Evolutionary conservation across 2,329 filamentous ascomycete species (phyloP).

Genomic region (Cryphonectria japonica): DNA sequence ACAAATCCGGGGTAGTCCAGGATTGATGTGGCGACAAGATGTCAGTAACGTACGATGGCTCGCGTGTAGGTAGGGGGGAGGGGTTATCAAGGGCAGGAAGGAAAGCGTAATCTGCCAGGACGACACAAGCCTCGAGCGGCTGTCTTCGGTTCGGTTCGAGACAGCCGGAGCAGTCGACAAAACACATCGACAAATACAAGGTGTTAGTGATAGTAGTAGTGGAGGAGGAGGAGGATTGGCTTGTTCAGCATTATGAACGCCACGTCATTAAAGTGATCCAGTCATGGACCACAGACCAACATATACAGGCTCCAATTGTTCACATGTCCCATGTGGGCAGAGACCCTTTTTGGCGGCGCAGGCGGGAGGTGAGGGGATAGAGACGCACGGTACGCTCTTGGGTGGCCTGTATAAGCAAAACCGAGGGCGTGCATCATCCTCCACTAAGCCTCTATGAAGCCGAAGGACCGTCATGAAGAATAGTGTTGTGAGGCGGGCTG

Average conservation of each 20-base stretch:
- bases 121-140: conserved; percentile 1
- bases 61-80: too few relatives aligned
- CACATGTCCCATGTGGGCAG: not conserved
- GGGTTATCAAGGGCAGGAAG: not conserved
- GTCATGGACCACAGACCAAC: conserved; percentile 19
- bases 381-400: not conserved
- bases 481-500: not conserved
- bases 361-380: not conserved
- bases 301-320: not conserved
- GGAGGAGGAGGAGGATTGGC: not conserved
- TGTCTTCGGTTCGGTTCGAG: conserved; percentile 7
- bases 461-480: not conserved
- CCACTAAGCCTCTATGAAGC: not conserved
- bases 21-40: not conserved
- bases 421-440: not conserved
- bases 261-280: conserved; percentile 8
- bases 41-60: conserved; percentile 4
- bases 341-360: not conserved
- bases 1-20: not conserved
- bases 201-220: not conserved
- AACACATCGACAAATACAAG: not conserved
- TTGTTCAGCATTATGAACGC: not conserved
- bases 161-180: not conserved
- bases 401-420: not conserved
- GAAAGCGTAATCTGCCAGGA: conserved; percentile 3